Evolutionary conservation across 306 rosid genomes (phyloP).

Genomic region (Spatholobus suberectus): DNA sequence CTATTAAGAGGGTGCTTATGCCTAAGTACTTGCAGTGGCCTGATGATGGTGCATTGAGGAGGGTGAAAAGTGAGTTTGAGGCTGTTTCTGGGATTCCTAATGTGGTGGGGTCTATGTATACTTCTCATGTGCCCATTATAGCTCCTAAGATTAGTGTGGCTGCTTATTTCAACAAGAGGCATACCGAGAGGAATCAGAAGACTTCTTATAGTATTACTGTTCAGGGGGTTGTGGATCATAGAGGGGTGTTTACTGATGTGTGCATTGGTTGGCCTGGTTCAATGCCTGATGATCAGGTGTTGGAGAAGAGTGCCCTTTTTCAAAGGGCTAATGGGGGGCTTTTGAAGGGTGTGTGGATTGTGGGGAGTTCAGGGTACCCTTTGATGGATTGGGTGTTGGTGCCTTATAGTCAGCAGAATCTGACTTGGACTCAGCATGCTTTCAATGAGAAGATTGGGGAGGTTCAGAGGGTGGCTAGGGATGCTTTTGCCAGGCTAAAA

Average conservation of each 20-base stretch:
- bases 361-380: conserved; percentile 77
- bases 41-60: conserved; percentile 50
- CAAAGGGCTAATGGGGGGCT: conserved; percentile 79
- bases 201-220: conserved; percentile 91
- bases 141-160: conserved; percentile 94
- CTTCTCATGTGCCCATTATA: conserved; percentile 88
- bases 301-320: conserved; percentile 73
- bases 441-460: conserved; percentile 93
- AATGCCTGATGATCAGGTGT: conserved; percentile 89
- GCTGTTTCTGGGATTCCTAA: conserved; percentile 79
- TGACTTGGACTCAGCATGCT: conserved; percentile 94
- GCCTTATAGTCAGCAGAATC: conserved; percentile 78
- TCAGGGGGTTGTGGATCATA: conserved; percentile 88
- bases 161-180: conserved; percentile 86
- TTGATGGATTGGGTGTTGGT: conserved; percentile 93
- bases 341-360: conserved; percentile 78
- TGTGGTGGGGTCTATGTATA: conserved; percentile 90
- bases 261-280: conserved; percentile 99
- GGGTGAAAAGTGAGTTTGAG: conserved; percentile 71
- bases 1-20: conserved; percentile 83
- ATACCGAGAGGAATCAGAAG: conserved; percentile 89
- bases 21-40: conserved; percentile 91
- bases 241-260: conserved; percentile 80
- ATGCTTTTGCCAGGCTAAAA: conserved; percentile 80
- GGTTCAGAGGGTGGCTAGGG: conserved; percentile 69